Evolutionary conservation across 371 early-diverging fungal species (phyloP).

Genomic region (Haplosporangium sp.): DNA sequence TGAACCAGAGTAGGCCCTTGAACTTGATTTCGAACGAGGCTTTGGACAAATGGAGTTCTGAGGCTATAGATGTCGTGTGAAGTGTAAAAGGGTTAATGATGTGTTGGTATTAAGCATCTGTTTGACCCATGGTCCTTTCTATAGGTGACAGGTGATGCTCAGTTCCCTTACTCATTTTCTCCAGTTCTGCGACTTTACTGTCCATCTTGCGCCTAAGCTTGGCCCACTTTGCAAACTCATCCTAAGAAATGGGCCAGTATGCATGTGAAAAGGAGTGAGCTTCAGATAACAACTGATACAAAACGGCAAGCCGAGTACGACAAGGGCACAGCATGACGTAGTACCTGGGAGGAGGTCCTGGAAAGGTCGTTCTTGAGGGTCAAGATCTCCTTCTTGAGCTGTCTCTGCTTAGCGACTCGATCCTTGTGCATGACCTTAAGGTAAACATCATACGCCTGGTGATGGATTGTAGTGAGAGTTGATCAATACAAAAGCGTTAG

Average conservation of each 20-base stretch:
- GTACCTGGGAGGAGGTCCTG: conserved; percentile 72
- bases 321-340: background rate
- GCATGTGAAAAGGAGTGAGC: background rate
- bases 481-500: conserved; percentile 2
- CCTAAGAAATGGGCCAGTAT: conserved; percentile 56
- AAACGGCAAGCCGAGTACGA: too few species aligned
- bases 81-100: background rate
- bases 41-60: conserved; percentile 71
- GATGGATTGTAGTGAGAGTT: background rate
- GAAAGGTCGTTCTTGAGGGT: conserved; percentile 68
- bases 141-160: too few species aligned
- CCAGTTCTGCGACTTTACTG: conserved; percentile 70
- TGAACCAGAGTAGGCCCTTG: conserved; percentile 76
- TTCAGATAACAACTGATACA: too few species aligned
- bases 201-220: conserved; percentile 89
- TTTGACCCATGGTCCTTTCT: background rate
- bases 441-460: conserved; percentile 64
- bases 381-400: conserved; percentile 69
- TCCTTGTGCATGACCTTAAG: conserved; percentile 59
- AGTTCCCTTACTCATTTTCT: conserved; percentile 65
- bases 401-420: conserved; percentile 60
- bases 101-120: background rate
- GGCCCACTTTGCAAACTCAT: conserved; percentile 97
- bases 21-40: conserved; percentile 84
- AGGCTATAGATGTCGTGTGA: conserved; percentile 56